A percentile compares a stretch with the other conserved stretches of the same genome.
phyloP scores from a whole-genome alignment of 1,284 basidiomycete genomes.

The Fomitopsis schrenkii region DNA sequence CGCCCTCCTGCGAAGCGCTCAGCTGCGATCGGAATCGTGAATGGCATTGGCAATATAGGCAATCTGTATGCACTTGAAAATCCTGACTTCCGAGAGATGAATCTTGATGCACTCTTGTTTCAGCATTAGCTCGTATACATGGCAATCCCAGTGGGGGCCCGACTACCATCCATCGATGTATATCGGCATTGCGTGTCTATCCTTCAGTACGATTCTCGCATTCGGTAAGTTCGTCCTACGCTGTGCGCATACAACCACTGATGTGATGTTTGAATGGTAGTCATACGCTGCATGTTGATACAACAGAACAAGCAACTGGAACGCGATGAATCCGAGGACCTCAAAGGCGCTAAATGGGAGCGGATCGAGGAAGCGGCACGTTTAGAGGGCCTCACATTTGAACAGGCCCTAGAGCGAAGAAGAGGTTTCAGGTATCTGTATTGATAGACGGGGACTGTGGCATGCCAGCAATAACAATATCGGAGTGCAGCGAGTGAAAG shows the following conservation, averaged over 20 bases:
- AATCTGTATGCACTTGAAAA: constrained; percentile 27
- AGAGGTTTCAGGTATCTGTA: constrained; percentile 40
- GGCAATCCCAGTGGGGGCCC: constrained; percentile 34
- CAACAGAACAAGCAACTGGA: constrained; percentile 32
- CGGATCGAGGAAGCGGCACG: constrained; percentile 35
- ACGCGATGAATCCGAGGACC: constrained; percentile 29
- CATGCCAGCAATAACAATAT: too few relatives aligned
- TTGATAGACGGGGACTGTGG: constrained; percentile 10
- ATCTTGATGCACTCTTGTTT: background rate
- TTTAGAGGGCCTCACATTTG: constrained; percentile 33
- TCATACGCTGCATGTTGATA: constrained; percentile 32
- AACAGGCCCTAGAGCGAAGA: constrained; percentile 33
- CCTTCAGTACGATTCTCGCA: constrained; percentile 24
- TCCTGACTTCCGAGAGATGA: background rate
- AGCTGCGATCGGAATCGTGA: constrained; percentile 41
- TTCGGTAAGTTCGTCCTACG: constrained; percentile 20
- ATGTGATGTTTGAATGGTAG: constrained; percentile 13
- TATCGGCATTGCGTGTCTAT: constrained; percentile 28
- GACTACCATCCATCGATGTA: constrained; percentile 34
- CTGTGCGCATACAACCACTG: background rate
- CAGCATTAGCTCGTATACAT: constrained; percentile 34
- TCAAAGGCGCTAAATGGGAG: constrained; percentile 26
- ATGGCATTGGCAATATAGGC: constrained; percentile 37
- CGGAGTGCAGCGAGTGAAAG: too few relatives aligned
- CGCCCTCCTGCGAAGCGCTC: constrained; percentile 59